Percentiles rank a stretch among this genome's conserved stretches.
phyloP scores from a whole-genome alignment of 495 filamentous ascomycete species.

The Penicillium salamii region DNA sequence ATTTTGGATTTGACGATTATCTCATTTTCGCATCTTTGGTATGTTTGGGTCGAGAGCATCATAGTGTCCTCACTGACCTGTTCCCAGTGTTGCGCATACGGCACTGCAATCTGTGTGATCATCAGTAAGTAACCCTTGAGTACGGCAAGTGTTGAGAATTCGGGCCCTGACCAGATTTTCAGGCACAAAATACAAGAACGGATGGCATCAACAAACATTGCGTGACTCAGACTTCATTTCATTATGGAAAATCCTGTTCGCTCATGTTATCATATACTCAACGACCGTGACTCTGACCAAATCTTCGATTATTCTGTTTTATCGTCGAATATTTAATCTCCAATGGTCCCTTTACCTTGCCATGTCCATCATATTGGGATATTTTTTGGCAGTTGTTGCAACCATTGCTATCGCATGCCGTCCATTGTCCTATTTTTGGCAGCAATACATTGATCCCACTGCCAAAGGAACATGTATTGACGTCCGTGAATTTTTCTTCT shows the following conservation, averaged over 20 bases:
- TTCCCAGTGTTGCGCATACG: conserved; percentile 1
- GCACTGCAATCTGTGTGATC: conserved; percentile 2
- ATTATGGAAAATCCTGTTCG: conserved; percentile 11
- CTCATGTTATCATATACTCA: conserved; percentile 14
- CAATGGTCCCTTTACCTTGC: conserved; percentile 7
- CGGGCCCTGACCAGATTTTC: not conserved
- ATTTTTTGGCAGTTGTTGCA: conserved; percentile 8
- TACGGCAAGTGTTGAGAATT: not conserved
- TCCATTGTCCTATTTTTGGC: conserved; percentile 14
- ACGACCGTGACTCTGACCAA: conserved; percentile 14
- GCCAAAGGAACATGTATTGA: conserved; percentile 5
- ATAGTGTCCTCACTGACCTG: not conserved
- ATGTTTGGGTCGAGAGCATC: not conserved
- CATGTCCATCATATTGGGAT: conserved; percentile 5
- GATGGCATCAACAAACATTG: conserved; percentile 7
- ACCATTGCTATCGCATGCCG: conserved; percentile 7
- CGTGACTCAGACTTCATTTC: conserved; percentile 6
- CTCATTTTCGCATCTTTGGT: conserved; percentile 11
- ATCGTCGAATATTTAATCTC: conserved; percentile 15
- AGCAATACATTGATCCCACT: conserved; percentile 2
- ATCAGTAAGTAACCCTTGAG: not conserved
- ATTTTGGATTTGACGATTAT: conserved; percentile 12
- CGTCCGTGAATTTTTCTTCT: conserved; percentile 10
- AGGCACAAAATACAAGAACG: conserved; percentile 10
- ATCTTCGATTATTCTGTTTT: conserved; percentile 15